Conservation (phyloP, 352 stramenopile genomes). For the Detonula confervacea region DNA sequence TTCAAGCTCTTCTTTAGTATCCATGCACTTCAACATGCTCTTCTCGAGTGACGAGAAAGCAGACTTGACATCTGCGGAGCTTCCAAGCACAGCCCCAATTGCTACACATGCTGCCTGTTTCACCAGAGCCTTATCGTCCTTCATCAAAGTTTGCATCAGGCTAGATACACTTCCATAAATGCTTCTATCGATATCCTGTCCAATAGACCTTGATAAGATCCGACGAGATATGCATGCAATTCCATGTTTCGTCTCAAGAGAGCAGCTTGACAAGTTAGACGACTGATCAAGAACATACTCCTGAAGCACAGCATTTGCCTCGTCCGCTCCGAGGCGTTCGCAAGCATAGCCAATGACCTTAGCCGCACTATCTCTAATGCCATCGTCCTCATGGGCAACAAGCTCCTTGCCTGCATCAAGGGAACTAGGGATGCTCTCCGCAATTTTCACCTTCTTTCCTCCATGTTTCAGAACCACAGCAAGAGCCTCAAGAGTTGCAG, state of each 20-base stretch:
- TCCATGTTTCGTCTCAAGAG: conserved; percentile 71
- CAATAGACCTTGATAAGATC: conserved; percentile 65
- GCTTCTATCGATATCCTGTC: conserved; percentile 43
- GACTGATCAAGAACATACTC: conserved; percentile 65
- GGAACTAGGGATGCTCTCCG: conserved; percentile 80
- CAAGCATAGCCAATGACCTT: conserved; percentile 81
- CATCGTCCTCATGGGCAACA: conserved; percentile 77
- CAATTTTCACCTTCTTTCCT: conserved; percentile 82
- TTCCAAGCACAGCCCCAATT: conserved; percentile 75
- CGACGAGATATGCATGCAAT: conserved; percentile 74
- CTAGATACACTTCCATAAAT: conserved; percentile 49
- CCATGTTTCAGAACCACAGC: conserved; percentile 77
- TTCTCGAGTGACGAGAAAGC: conserved; percentile 62
- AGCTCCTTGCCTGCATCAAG: conserved; percentile 76
- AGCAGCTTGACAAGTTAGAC: conserved; percentile 36
- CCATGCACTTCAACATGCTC: conserved; percentile 72
- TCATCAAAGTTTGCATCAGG: conserved; percentile 68
- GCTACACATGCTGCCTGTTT: conserved; percentile 72
- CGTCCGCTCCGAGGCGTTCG: conserved; percentile 69
- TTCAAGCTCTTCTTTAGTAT: conserved; percentile 72
- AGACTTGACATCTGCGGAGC: conserved; percentile 55
- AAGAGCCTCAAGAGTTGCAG: conserved; percentile 80
- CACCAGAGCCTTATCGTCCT: conserved; percentile 71
- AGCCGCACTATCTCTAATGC: conserved; percentile 77
- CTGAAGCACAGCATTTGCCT: conserved; percentile 53